Evolutionary conservation across 2,329 filamentous ascomycete genomes (phyloP).

Genomic region (Fusarium vanettenii): DNA sequence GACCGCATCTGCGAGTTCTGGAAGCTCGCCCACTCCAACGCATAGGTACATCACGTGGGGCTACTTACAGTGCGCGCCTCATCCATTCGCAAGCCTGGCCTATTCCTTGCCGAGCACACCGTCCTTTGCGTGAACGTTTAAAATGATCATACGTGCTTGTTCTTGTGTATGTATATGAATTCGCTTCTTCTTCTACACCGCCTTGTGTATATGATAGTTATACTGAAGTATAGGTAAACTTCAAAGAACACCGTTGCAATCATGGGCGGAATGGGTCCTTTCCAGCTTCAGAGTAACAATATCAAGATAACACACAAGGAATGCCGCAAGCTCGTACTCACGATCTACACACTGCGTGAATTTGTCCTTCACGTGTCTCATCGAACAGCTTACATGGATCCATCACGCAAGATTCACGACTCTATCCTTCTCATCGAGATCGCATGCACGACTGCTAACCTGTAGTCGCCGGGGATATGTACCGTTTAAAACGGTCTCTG

Average conservation of each 20-base stretch:
- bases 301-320: background rate
- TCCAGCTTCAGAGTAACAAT: background rate
- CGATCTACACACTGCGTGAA: background rate
- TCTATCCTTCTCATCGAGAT: slow-evolving; percentile 24
- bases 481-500: slow-evolving; percentile 23
- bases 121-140: background rate
- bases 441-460: background rate
- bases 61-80: slow-evolving; percentile 26
- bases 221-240: background rate
- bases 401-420: background rate
- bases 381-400: background rate
- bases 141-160: background rate
- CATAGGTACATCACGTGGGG: slow-evolving; percentile 44
- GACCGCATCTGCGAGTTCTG: slow-evolving; percentile 13
- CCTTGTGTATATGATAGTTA: background rate
- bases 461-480: background rate
- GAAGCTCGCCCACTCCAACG: slow-evolving; percentile 24
- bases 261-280: background rate
- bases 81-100: slow-evolving; percentile 23
- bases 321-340: background rate
- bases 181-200: background rate
- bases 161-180: background rate
- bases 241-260: background rate
- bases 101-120: background rate
- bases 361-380: background rate